Conservation (phyloP, 257 asterid genomes). For the Euphrasia confusa region DNA sequence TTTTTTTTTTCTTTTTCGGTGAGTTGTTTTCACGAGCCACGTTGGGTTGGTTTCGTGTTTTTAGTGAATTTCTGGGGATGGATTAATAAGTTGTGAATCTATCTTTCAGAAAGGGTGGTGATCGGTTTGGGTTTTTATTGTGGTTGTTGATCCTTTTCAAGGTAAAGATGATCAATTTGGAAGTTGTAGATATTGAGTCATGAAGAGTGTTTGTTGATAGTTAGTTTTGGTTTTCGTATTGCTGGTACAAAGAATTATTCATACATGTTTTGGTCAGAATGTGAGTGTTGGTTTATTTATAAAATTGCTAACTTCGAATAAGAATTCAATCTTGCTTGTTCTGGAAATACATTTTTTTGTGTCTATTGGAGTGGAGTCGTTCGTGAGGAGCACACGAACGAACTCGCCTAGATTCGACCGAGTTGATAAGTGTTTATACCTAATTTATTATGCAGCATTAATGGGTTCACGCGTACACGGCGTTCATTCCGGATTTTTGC, state of each 20-base stretch:
- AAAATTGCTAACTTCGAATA: too few relatives aligned
- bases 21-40: background rate
- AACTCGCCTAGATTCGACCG: too few relatives aligned
- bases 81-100: background rate
- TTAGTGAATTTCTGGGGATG: constrained; percentile 10
- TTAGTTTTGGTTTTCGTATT: constrained; percentile 3
- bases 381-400: too few relatives aligned
- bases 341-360: background rate
- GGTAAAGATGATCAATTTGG: background rate
- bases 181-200: constrained; percentile 21
- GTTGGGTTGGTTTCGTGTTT: background rate
- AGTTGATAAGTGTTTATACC: background rate
- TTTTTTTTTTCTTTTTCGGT: background rate
- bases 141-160: background rate
- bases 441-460: constrained; percentile 13
- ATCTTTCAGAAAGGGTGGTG: background rate
- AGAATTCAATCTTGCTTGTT: background rate
- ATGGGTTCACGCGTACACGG: constrained; percentile 22
- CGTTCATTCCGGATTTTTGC: constrained; percentile 16
- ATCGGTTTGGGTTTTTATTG: background rate
- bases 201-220: constrained; percentile 21
- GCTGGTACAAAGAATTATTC: background rate
- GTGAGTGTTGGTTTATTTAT: too few relatives aligned
- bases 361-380: too few relatives aligned
- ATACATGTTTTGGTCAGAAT: background rate